A percentile compares a stretch with the other conserved stretches of the same genome.
Evolutionary conservation across 2,329 filamentous ascomycete genomes (phyloP).

Genomic region (Amesomyces nigricolor): DNA sequence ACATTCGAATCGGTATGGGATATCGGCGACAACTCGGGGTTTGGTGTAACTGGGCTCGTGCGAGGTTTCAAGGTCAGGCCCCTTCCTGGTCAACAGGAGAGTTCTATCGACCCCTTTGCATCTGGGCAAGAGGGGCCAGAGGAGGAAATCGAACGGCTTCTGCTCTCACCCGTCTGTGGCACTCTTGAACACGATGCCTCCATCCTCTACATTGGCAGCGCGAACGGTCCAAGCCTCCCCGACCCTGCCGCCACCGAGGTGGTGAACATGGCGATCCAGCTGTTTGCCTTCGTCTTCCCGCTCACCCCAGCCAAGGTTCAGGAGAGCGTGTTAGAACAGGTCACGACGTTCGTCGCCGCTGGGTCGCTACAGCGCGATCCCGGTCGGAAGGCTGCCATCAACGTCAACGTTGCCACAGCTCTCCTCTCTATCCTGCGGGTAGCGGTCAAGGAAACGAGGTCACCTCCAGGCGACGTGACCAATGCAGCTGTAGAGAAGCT

Average conservation of each 20-base stretch:
- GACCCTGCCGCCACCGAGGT: slow-evolving; percentile 88
- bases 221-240: slow-evolving; percentile 48
- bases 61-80: slow-evolving; percentile 67
- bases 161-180: slow-evolving; percentile 69
- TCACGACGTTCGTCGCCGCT: slow-evolving; percentile 82
- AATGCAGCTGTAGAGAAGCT: slow-evolving; percentile 74
- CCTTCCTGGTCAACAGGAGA: slow-evolving; percentile 64
- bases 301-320: slow-evolving; percentile 87
- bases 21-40: slow-evolving; percentile 87
- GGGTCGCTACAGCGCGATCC: slow-evolving; percentile 75
- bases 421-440: slow-evolving; percentile 77
- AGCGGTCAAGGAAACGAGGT: slow-evolving; percentile 72
- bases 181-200: slow-evolving; percentile 88
- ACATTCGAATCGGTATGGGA: slow-evolving; percentile 95
- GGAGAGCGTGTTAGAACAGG: slow-evolving; percentile 91
- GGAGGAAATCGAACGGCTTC: slow-evolving; percentile 54
- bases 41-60: slow-evolving; percentile 83
- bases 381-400: slow-evolving; percentile 83
- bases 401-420: slow-evolving; percentile 81
- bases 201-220: slow-evolving; percentile 61
- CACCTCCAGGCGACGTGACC: slow-evolving; percentile 65
- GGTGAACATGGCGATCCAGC: slow-evolving; percentile 85
- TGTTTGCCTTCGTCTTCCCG: slow-evolving; percentile 88
- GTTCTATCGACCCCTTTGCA: slow-evolving; percentile 37
- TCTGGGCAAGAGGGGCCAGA: slow-evolving; percentile 56